phyloP scores from a whole-genome alignment of 1,139 yeast genomes.

The Suhomyces guaymorum region DNA sequence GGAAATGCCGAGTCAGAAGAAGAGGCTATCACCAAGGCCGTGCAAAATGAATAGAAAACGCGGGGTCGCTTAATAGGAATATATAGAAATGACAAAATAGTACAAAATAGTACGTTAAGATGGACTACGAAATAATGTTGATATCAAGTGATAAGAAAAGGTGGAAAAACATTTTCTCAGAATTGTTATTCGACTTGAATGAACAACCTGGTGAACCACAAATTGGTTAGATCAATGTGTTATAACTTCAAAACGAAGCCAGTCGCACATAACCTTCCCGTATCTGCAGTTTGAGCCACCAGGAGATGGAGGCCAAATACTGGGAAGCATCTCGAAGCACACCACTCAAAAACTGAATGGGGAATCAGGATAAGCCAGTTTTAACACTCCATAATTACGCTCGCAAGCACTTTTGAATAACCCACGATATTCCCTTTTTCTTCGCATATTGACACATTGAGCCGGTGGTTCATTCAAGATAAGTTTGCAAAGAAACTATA shows the following conservation, averaged over 20 bases:
- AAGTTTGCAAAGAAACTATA: conserved; percentile 18
- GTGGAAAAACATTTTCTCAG: conserved; percentile 4
- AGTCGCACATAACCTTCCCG: background rate
- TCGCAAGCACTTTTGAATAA: conserved; percentile 3
- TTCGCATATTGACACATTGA: conserved; percentile 57
- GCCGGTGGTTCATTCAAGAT: conserved; percentile 36
- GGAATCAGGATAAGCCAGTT: too few species aligned
- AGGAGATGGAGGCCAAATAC: conserved; percentile 1
- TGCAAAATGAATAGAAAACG: conserved; percentile 6
- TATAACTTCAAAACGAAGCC: conserved; percentile 6
- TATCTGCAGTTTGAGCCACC: conserved; percentile 3
- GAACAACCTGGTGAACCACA: conserved; percentile 5
- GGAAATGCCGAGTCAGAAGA: conserved; percentile 15
- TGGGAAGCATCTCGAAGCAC: background rate
- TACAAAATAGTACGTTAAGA: background rate
- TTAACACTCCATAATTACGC: conserved; percentile 2
- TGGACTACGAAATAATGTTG: background rate
- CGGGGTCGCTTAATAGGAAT: background rate
- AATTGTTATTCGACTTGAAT: conserved; percentile 4
- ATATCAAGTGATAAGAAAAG: conserved; percentile 6
- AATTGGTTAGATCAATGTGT: background rate
- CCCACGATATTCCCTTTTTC: conserved; percentile 18
- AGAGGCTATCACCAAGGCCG: conserved; percentile 19
- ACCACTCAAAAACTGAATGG: conserved; percentile 10
- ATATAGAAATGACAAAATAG: background rate